phyloP scores from a whole-genome alignment of 2,329 filamentous ascomycete genomes.

The Fusarium redolens region DNA sequence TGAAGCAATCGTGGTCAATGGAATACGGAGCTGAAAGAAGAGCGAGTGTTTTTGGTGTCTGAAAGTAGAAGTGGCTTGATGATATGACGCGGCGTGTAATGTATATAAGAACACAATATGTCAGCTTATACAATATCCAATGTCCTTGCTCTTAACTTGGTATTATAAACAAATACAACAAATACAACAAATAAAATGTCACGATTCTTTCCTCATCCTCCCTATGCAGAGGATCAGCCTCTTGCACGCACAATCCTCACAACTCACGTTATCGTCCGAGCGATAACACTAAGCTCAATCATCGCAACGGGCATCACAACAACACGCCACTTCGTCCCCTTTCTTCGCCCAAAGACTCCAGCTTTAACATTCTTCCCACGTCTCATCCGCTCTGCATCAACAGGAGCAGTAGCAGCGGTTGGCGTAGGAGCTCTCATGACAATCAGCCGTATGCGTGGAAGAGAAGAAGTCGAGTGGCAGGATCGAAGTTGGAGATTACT shows the following conservation, averaged over 20 bases:
- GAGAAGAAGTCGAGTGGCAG: slow-evolving; percentile 71
- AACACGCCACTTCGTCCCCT: slow-evolving; percentile 47
- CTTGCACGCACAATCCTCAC: slow-evolving; percentile 65
- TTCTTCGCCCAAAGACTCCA: slow-evolving; percentile 45
- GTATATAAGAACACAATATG: slow-evolving; percentile 3
- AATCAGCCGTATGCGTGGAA: slow-evolving; percentile 63
- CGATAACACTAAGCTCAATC: slow-evolving; percentile 63
- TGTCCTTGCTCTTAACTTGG: not conserved
- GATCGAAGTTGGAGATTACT: slow-evolving; percentile 72
- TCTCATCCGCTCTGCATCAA: slow-evolving; percentile 59
- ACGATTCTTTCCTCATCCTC: slow-evolving; percentile 64
- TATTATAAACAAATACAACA: not conserved
- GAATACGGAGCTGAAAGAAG: slow-evolving; percentile 11
- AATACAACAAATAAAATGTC: slow-evolving; percentile 54
- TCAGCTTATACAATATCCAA: not conserved
- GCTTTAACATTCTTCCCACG: slow-evolving; percentile 47
- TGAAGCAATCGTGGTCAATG: slow-evolving; percentile 10
- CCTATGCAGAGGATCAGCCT: slow-evolving; percentile 73
- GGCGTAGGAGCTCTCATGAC: slow-evolving; percentile 58
- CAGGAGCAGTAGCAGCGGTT: slow-evolving; percentile 58
- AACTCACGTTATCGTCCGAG: slow-evolving; percentile 68
- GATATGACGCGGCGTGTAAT: slow-evolving; percentile 26
- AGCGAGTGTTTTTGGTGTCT: slow-evolving; percentile 10
- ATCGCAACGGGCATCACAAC: slow-evolving; percentile 57
- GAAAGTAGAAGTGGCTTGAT: slow-evolving; percentile 27